Percentiles rank a stretch among this genome's conserved stretches.
Evolutionary conservation across 208 protist genomes (phyloP).

Genomic region (Herpetomonas samuelpessoai): DNA sequence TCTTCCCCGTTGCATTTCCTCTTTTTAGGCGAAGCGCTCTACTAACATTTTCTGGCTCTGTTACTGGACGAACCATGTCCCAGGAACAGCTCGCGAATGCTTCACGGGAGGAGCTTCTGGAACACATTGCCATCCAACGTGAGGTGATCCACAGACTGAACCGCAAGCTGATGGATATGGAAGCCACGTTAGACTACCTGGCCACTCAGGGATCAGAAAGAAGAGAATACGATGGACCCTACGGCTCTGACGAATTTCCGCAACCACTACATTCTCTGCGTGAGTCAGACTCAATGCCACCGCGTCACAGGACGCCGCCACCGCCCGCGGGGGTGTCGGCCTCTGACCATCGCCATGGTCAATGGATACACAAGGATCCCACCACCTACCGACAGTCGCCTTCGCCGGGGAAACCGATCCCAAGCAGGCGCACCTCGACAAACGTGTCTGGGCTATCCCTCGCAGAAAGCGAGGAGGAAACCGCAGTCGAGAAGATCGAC

Average conservation of each 20-base stretch:
- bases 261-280: no score
- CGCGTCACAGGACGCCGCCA: no score
- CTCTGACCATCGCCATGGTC: background rate
- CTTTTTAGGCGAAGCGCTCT: no score
- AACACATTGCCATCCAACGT: constrained; percentile 55
- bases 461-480: background rate
- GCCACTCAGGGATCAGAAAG: no score
- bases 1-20: background rate
- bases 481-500: constrained; percentile 33
- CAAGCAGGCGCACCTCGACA: no score
- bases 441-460: no score
- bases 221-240: no score
- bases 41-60: background rate
- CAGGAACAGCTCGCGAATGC: constrained; percentile 33
- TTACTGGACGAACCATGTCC: constrained; percentile 9
- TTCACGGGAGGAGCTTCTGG: constrained; percentile 47
- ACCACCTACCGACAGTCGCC: no score
- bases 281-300: no score
- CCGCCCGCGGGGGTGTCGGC: no score
- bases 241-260: background rate
- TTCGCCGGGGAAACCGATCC: no score
- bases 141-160: constrained; percentile 62
- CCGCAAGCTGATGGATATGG: constrained; percentile 45
- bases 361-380: no score
- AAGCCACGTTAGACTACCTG: constrained; percentile 23